Evolutionary conservation across 2,329 filamentous ascomycete genomes (phyloP), one percentile per base, ranked within the genome.

Genomic region (Didymella lethalis): DNA sequence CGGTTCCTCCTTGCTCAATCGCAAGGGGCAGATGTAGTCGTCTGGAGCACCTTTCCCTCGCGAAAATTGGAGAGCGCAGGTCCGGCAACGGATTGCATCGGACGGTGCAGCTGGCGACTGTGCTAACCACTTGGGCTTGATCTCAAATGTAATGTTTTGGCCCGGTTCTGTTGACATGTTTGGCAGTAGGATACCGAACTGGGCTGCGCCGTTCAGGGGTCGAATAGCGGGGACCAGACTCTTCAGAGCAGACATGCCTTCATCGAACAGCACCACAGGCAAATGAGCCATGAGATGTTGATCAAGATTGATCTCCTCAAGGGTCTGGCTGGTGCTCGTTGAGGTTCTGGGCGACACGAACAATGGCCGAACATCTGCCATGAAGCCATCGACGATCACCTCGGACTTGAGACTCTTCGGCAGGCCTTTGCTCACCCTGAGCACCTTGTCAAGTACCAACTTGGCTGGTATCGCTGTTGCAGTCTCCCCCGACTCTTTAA

Each of bases 71-170:
- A 82, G 61, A 0, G 81, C 81, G 62, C 81, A 83, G 2, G 79
- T 82, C 4, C 81, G 76, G 59, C 81, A 83, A 14, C 80, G 74
- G 18, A 68, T 72, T 1, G 80, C 73, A 26, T 69, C 54, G 4
- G 46, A 10, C 0, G 80, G 80, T 6, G 81, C 81, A 51, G 77
- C 77, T 2, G 79, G 80, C 5, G 80, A 82, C 54, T 82, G 81
- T 7, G 67, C 57, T 2, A 83, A 72, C 81, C 81, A 83, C 55
- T 83, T 83, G 0, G 81, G 80, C 59, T 83, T 83, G 54, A 82
- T 68, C 60, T 83, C 79, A 26, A 78, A 64, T 2, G 72, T 76
- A 47, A 72, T 59, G 2, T 70, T 49, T 23, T 54, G 56, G 28
- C 63, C 65, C 2, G 62, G 36, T 0, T 52, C 38, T 11, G 72